These are phyloP conservation scores for Debaryomyces psychrophilus DNA, from an alignment of 1,139 yeast genomes.

Conservation along the genomic window DNA sequence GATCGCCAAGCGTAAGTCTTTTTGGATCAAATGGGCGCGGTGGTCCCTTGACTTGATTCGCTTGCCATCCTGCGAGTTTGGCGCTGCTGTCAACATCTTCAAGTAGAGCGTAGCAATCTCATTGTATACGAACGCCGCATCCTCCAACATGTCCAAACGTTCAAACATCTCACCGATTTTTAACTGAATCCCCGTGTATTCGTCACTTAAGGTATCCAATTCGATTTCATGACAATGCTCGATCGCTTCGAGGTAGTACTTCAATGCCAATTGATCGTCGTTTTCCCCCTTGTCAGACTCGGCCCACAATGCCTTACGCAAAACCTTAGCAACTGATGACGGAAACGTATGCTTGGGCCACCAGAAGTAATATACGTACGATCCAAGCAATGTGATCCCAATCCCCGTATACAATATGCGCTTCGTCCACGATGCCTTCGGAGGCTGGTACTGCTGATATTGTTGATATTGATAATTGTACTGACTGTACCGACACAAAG, in stretches of 20 bases:
- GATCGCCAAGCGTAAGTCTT: conserved; percentile 69
- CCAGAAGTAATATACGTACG: conserved; percentile 51
- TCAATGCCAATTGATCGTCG: conserved; percentile 66
- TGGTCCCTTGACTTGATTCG: conserved; percentile 29
- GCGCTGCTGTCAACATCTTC: conserved; percentile 51
- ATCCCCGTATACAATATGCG: conserved; percentile 27
- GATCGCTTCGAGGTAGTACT: conserved; percentile 63
- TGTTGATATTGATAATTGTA: conserved; percentile 20
- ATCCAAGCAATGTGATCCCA: conserved; percentile 35
- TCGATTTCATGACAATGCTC: conserved; percentile 43
- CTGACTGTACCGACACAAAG: conserved; percentile 9
- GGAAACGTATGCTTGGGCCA: conserved; percentile 66
- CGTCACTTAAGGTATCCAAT: conserved; percentile 52
- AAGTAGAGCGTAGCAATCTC: conserved; percentile 68
- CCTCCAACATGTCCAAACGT: conserved; percentile 57
- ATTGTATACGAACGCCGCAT: conserved; percentile 66
- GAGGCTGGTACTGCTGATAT: conserved; percentile 22
- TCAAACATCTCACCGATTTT: conserved; percentile 89
- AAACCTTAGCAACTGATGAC: conserved; percentile 61
- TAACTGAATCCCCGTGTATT: conserved; percentile 77
- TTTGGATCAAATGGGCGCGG: conserved; percentile 66
- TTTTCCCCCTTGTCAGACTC: conserved; percentile 74
- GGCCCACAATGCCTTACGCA: conserved; percentile 81
- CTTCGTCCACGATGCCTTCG: conserved; percentile 24
- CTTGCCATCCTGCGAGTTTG: conserved; percentile 24